Percentiles rank a stretch among this genome's conserved stretches.
Evolutionary conservation across 345 rosid species (phyloP).

Genomic region (Eucalyptus guilfoylei): DNA sequence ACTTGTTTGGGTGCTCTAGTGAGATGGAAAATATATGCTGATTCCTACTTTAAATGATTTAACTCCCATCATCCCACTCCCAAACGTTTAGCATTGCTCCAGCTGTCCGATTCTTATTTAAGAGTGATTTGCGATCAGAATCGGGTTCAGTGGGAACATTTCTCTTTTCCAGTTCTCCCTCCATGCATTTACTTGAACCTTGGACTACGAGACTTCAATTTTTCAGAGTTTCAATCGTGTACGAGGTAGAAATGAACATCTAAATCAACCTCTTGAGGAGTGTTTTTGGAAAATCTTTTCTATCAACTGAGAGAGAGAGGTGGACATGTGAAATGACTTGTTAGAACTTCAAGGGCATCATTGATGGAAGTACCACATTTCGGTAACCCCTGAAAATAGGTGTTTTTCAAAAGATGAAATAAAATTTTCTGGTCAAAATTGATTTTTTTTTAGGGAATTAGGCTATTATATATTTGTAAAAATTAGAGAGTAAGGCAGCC

Average conservation of each 20-base stretch:
- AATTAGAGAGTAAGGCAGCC: no score
- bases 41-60: background rate
- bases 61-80: background rate
- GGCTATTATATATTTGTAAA: background rate
- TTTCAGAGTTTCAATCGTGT: background rate
- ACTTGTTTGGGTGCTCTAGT: background rate
- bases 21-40: background rate
- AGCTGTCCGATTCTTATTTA: background rate
- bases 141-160: background rate
- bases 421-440: no score
- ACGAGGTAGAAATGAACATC: background rate
- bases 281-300: background rate
- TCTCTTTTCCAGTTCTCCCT: background rate
- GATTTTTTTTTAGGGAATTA: background rate
- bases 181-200: background rate
- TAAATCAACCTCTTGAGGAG: background rate
- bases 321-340: background rate
- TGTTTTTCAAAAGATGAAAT: background rate
- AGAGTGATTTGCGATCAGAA: background rate
- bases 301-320: no score
- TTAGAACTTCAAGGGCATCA: background rate
- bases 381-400: background rate
- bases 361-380: background rate
- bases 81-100: background rate
- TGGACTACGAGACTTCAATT: background rate